A percentile compares a stretch with the other conserved stretches of the same genome.
These are phyloP conservation scores for Fusarium aywerte DNA, from an alignment of 2,329 filamentous ascomycete genomes.

Conservation along the genomic window DNA sequence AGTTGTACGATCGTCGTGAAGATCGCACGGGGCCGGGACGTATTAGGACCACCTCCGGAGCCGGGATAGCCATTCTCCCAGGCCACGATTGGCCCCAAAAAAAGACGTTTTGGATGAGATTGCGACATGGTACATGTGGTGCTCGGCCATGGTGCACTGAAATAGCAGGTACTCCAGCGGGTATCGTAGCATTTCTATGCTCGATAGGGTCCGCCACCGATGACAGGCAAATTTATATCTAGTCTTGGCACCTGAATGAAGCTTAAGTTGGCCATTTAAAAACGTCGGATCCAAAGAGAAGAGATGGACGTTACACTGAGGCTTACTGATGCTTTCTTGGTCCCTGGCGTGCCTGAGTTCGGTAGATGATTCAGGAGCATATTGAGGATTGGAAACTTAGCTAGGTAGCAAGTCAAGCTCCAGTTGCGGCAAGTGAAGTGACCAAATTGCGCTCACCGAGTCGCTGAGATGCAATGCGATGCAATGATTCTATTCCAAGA, in stretches of 20 bases:
- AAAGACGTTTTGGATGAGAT: constrained; percentile 28
- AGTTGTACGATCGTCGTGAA: constrained; percentile 44
- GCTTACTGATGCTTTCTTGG: constrained; percentile 32
- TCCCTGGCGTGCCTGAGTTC: constrained; percentile 38
- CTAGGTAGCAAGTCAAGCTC: constrained; percentile 3
- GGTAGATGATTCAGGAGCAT: constrained; percentile 30
- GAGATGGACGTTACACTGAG: constrained; percentile 24
- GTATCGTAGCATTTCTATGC: constrained; percentile 34
- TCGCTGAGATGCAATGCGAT: background rate
- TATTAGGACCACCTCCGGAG: constrained; percentile 43
- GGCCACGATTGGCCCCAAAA: constrained; percentile 33
- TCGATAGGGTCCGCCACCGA: constrained; percentile 36
- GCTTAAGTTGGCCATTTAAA: constrained; percentile 21
- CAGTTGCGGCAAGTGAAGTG: constrained; percentile 4
- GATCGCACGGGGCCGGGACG: constrained; percentile 45
- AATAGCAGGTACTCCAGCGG: constrained; percentile 25
- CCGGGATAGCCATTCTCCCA: constrained; percentile 31
- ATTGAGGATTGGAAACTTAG: constrained; percentile 22
- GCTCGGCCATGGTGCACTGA: constrained; percentile 29
- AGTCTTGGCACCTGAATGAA: constrained; percentile 36
- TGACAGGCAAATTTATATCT: constrained; percentile 28
- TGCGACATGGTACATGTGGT: constrained; percentile 20
- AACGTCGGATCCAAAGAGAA: constrained; percentile 10
- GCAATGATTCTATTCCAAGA: constrained; percentile 21
- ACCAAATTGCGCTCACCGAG: constrained; percentile 31